Evolutionary conservation across 2,329 filamentous ascomycete genomes (phyloP), one percentile per base, ranked within the genome.

Genomic region (Talaromyces sp.): DNA sequence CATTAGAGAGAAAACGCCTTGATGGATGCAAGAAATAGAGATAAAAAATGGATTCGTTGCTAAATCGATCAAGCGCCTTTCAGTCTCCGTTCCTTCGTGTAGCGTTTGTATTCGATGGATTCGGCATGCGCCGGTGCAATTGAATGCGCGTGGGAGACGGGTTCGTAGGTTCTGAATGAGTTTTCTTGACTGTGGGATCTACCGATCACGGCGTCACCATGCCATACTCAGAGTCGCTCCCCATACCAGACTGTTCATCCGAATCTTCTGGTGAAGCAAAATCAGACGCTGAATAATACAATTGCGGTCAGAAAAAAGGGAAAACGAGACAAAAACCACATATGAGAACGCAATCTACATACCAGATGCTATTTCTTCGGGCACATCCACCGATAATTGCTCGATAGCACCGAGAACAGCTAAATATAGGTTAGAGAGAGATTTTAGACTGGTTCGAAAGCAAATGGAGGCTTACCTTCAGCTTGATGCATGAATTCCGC

Each of bases 301-400:
- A 31, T 45, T 13, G 5, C 56, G 36, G 34, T 45, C 34, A 45
- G 56, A 59, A 45, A 59, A 45, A 11, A 40, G 54, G 13, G 66
- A 47, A 65, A 34, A 58, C 59, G 38, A 58, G 38, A 34, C 53
- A 61, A 56, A 22, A 70, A 54, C 43, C 27, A 70, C 68, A 61
- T 58, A 65, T 59, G 68, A 70, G 72, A 61, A 65, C 58, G 54
- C 15, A 61, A 25, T 34, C 29, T 47, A 63, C 75, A 65, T 74
- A 80, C 78, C 78, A 61, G 78, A 80, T 65, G 73, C 73, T 43
- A 77, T 67, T 51, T 80, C 78, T 59, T 79, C 78, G 1, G 76
- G 75, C 15, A 76, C 65, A 31, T 79, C 77, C 6, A 77, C 70
- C 3, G 74, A 70, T 61, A 79, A 65, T 65, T 78, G 73, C 45